A percentile compares a stretch with the other conserved stretches of the same genome.
Evolutionary conservation across 805 yeast genomes (phyloP).

Genomic region (Candida fluviatilis): DNA sequence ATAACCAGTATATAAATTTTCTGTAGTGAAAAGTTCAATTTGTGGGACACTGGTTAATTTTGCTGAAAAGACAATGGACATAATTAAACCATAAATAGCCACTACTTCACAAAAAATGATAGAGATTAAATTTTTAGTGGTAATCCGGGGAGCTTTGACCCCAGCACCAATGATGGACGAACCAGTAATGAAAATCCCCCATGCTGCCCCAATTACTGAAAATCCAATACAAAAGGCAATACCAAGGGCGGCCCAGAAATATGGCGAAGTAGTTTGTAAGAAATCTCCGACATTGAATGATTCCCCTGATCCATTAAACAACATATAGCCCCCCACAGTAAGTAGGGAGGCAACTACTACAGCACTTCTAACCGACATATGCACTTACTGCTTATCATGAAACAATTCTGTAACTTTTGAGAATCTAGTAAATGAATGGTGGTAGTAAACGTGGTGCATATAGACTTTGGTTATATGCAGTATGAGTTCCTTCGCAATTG

Average conservation of each 20-base stretch:
- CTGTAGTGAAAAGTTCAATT: conserved; percentile 64
- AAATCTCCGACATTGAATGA: conserved; percentile 88
- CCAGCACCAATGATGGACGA: conserved; percentile 96
- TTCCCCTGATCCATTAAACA: conserved; percentile 92
- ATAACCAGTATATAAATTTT: conserved; percentile 90
- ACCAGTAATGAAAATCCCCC: conserved; percentile 98
- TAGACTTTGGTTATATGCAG: too few species aligned
- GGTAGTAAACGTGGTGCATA: too few species aligned
- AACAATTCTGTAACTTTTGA: too few species aligned
- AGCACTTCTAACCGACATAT: conserved; percentile 5
- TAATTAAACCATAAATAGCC: conserved; percentile 95
- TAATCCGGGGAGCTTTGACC: conserved; percentile 94
- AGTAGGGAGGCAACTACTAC: conserved; percentile 30
- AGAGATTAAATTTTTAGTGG: conserved; percentile 93
- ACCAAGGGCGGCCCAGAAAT: conserved; percentile 94
- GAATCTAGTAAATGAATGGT: too few species aligned
- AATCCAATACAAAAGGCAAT: conserved; percentile 89
- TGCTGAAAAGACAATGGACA: conserved; percentile 95
- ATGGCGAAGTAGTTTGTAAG: conserved; percentile 82
- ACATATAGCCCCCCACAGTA: conserved; percentile 51
- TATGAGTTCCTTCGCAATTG: too few species aligned
- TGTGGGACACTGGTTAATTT: conserved; percentile 70
- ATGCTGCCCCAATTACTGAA: conserved; percentile 95
- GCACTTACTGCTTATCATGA: too few species aligned
- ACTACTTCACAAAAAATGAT: conserved; percentile 99